These are phyloP conservation scores for Oenanthe javanica DNA, from an alignment of 140 eudicot species.

Conservation along the genomic window DNA sequence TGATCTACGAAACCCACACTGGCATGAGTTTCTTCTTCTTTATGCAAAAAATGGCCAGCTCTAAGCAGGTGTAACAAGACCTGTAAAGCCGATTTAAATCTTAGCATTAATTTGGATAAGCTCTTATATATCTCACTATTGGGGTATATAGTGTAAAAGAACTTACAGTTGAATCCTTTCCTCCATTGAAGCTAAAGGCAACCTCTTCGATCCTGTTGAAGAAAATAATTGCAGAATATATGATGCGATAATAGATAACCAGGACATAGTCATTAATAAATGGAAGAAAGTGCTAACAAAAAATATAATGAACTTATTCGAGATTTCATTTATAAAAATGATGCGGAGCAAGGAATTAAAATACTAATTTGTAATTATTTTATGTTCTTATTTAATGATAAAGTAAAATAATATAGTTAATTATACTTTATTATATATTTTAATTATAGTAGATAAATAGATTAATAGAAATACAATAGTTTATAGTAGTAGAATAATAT, in stretches of 20 bases:
- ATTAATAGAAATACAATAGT: too few species aligned
- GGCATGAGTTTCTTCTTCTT: slow-evolving; percentile 27
- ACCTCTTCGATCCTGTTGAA: slow-evolving; percentile 74
- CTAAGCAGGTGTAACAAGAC: slow-evolving; percentile 83
- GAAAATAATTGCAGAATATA: slow-evolving; percentile 6
- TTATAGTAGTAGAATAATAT: too few species aligned
- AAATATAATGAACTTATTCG: neutral
- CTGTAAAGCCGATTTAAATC: slow-evolving; percentile 22
- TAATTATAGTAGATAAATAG: neutral
- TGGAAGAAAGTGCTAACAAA: neutral
- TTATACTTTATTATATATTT: too few species aligned
- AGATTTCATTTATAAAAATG: neutral
- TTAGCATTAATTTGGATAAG: neutral
- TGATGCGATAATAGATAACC: neutral
- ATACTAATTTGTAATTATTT: neutral
- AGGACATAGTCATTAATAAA: neutral
- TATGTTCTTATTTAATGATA: neutral
- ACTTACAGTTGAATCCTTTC: slow-evolving; percentile 97
- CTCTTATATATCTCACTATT: neutral
- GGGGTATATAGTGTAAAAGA: slow-evolving; percentile 8
- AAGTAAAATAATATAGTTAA: too few species aligned
- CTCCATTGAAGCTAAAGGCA: slow-evolving; percentile 96
- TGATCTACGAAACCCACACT: slow-evolving; percentile 32
- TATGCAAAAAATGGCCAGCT: slow-evolving; percentile 76
- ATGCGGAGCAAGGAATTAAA: neutral